phyloP scores from a whole-genome alignment of 2,329 filamentous ascomycete species.

The Fusarium buxicola region DNA sequence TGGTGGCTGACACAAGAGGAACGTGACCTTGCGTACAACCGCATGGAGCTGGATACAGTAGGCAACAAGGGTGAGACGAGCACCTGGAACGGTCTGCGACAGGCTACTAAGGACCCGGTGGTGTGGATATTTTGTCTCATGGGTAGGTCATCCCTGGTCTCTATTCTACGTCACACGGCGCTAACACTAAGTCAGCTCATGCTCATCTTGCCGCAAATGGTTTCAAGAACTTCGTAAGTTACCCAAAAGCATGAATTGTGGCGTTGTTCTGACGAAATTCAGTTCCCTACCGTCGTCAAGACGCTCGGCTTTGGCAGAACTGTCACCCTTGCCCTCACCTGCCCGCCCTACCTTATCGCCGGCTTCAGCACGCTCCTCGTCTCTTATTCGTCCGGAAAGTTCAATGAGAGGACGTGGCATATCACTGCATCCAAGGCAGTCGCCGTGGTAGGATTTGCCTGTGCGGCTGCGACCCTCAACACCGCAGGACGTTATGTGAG shows the following conservation, averaged over 20 bases:
- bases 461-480: conserved; percentile 43
- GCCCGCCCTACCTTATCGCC: conserved; percentile 60
- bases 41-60: conserved; percentile 60
- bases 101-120: conserved; percentile 58
- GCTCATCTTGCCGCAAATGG: conserved; percentile 62
- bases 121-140: conserved; percentile 63
- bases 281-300: conserved; percentile 45
- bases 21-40: conserved; percentile 55
- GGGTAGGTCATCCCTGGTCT: conserved; percentile 37
- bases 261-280: not conserved
- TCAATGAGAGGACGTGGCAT: conserved; percentile 62
- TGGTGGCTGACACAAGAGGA: conserved; percentile 57
- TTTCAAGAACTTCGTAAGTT: conserved; percentile 52
- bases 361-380: conserved; percentile 39
- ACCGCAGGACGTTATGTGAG: conserved; percentile 42
- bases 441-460: conserved; percentile 49
- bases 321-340: conserved; percentile 48
- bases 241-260: no score
- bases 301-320: conserved; percentile 48
- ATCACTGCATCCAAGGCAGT: conserved; percentile 57
- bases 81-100: conserved; percentile 56
- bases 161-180: no score
- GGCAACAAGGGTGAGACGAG: conserved; percentile 55
- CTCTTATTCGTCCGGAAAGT: conserved; percentile 55
- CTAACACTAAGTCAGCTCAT: conserved; percentile 49